Conservation (phyloP, 768 basidiomycete species). For the Mycena olivaceomarginata region DNA sequence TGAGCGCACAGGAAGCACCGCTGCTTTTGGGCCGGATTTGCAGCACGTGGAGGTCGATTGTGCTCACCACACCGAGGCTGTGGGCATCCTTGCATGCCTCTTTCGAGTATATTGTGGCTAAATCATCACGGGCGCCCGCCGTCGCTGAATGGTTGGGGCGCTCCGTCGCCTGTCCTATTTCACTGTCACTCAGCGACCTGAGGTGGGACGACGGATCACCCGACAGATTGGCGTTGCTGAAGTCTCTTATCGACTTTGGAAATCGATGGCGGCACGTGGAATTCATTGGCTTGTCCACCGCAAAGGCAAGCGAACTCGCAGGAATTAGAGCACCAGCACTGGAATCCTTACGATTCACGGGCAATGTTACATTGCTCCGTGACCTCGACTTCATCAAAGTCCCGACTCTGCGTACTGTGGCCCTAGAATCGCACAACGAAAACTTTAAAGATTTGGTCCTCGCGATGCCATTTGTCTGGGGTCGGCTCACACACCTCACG, state of each 20-base stretch:
- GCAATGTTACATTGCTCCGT: too few species aligned
- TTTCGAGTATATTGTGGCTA: not conserved
- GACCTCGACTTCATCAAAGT: too few species aligned
- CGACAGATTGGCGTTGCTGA: not conserved
- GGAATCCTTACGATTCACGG: too few species aligned
- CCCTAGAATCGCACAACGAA: too few species aligned
- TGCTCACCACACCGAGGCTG: not conserved
- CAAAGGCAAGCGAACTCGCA: too few species aligned
- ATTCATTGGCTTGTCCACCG: too few species aligned
- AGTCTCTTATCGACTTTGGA: not conserved
- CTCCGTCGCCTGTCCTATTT: not conserved
- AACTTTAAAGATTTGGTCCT: too few species aligned
- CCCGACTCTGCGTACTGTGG: too few species aligned
- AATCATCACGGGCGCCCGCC: not conserved
- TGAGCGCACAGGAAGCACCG: conserved; percentile 24
- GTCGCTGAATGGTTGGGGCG: not conserved
- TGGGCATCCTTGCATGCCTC: not conserved
- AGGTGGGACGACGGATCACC: not conserved
- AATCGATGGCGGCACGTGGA: too few species aligned
- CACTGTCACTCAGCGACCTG: not conserved
- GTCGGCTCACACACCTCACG: too few species aligned
- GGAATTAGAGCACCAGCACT: too few species aligned
- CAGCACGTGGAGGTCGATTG: conserved; percentile 7
- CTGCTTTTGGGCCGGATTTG: conserved; percentile 22
- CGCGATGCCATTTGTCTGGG: too few species aligned